Evolutionary conservation across 495 filamentous ascomycete species (phyloP).

Genomic region (Aspergillus haitiensis): DNA sequence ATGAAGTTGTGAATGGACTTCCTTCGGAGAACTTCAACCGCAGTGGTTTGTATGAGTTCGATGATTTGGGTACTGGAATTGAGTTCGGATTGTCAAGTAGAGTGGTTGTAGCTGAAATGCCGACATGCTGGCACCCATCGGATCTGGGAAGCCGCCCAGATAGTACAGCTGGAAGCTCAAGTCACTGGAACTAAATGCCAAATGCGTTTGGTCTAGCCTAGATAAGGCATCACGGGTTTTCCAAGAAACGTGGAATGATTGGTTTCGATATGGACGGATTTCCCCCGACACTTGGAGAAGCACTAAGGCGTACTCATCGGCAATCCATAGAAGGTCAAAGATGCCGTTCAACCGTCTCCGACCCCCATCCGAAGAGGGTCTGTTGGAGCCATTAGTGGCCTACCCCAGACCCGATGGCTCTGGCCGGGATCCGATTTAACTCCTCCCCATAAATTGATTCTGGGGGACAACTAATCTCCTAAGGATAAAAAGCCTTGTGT

Average conservation of each 20-base stretch:
- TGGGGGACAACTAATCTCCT: background rate
- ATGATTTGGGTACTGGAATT: too few species aligned
- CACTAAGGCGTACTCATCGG: background rate
- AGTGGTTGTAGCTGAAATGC: background rate
- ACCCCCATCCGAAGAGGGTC: slow-evolving; percentile 23
- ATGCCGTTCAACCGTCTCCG: slow-evolving; percentile 13
- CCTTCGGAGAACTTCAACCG: too few species aligned
- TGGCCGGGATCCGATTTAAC: slow-evolving; percentile 21
- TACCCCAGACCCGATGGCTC: slow-evolving; percentile 22
- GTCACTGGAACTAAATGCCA: too few species aligned
- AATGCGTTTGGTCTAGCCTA: too few species aligned
- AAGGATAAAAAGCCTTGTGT: background rate
- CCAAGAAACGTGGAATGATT: background rate
- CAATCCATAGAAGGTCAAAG: background rate
- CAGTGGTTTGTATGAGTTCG: too few species aligned
- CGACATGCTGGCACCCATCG: slow-evolving; percentile 1
- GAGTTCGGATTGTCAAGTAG: background rate
- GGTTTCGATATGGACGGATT: background rate
- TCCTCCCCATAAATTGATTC: background rate
- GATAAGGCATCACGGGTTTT: background rate
- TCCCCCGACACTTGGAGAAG: background rate
- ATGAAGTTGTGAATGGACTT: too few species aligned
- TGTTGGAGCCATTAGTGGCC: slow-evolving; percentile 16
- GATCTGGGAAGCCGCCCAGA: slow-evolving; percentile 4
- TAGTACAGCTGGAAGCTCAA: too few species aligned